phyloP scores from a whole-genome alignment of 306 rosid species.

The Chamaecrista fasciculata region DNA sequence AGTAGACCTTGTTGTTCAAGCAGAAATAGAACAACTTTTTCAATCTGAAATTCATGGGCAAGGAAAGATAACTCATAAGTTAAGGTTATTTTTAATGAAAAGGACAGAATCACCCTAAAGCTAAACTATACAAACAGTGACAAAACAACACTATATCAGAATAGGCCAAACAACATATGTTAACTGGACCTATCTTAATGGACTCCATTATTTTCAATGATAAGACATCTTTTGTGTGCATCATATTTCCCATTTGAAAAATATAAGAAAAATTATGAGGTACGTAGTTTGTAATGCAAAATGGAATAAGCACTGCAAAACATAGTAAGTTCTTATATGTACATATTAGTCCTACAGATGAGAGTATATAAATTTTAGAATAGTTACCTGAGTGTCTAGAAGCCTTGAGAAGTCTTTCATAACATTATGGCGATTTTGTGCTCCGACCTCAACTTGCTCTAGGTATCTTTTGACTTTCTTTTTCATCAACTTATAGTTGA shows the following conservation, averaged over 20 bases:
- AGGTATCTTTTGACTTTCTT: conserved; percentile 66
- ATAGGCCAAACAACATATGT: not conserved
- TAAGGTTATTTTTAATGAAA: not conserved
- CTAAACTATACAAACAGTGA: not conserved
- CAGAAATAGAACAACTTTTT: conserved; percentile 76
- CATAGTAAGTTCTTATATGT: not conserved
- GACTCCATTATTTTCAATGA: conserved; percentile 3
- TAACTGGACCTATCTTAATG: not conserved
- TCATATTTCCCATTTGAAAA: not conserved
- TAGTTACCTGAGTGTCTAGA: conserved; percentile 65
- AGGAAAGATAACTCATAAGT: conserved; percentile 1
- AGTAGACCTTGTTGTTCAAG: conserved; percentile 92
- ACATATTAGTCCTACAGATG: not conserved
- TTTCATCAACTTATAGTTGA: conserved; percentile 82
- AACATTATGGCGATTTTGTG: conserved; percentile 54
- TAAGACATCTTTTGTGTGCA: not conserved
- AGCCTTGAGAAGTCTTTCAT: conserved; percentile 73
- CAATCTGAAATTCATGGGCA: conserved; percentile 57
- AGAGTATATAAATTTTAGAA: not conserved
- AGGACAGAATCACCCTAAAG: not conserved
- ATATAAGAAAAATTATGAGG: not conserved
- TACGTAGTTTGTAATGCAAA: not conserved
- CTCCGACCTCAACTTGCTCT: conserved; percentile 60
- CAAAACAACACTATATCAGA: not conserved
- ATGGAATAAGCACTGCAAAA: not conserved